Conservation (phyloP, 2,329 filamentous ascomycete genomes). For the Chaetomiaceae sp. region DNA sequence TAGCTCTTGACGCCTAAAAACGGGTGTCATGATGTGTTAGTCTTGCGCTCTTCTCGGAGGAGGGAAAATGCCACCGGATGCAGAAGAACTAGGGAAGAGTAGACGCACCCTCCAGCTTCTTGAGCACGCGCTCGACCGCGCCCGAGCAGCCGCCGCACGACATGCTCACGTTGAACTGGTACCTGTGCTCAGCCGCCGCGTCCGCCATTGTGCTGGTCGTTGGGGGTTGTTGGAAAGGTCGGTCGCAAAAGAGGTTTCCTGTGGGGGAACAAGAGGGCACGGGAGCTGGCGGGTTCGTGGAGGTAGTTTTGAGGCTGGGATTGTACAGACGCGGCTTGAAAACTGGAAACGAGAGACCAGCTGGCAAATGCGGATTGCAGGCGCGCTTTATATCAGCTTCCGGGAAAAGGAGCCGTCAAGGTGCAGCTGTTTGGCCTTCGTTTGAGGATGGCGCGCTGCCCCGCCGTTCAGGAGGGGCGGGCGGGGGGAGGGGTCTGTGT, state of each 20-base stretch:
- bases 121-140: constrained; percentile 84
- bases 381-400: no score
- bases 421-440: neutral
- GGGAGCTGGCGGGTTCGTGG: neutral
- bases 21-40: no score
- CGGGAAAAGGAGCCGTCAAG: no score
- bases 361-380: no score
- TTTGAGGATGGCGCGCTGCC: constrained; percentile 8
- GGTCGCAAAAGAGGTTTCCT: neutral
- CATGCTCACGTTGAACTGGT: constrained; percentile 95
- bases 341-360: no score
- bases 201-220: constrained; percentile 10
- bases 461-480: neutral
- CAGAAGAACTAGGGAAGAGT: neutral
- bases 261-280: neutral
- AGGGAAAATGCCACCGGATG: no score
- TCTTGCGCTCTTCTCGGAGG: no score
- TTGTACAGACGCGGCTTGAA: no score
- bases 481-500: constrained; percentile 5
- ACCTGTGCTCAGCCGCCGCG: constrained; percentile 59
- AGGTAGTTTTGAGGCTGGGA: no score
- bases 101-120: constrained; percentile 75
- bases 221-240: neutral
- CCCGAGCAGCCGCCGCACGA: constrained; percentile 94
- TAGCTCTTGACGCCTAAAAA: constrained; percentile 23